A percentile compares a stretch with the other conserved stretches of the same genome.
Evolutionary conservation across 225 moss, liverwort and hornwort species (phyloP).

Genomic region (Antitrichia curtipendula): DNA sequence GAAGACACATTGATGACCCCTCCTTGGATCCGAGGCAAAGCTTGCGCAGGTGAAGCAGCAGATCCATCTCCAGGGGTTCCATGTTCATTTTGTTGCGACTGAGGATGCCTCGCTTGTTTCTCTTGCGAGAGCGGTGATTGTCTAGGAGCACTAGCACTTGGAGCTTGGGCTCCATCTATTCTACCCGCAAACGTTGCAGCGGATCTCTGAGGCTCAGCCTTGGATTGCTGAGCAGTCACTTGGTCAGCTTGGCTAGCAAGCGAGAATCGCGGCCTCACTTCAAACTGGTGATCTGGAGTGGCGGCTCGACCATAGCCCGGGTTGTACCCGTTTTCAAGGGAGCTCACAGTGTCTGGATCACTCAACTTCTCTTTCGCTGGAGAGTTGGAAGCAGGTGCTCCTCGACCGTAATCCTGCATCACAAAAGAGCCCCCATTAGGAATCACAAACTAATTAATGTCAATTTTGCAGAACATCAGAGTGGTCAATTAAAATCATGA

Average conservation of each 20-base stretch:
- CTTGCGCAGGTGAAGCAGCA: constrained; percentile 22
- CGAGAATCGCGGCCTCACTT: constrained; percentile 36
- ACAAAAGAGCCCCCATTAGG: background rate
- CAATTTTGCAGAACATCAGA: background rate
- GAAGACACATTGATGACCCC: constrained; percentile 74
- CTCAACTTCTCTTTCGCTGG: constrained; percentile 13
- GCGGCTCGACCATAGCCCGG: background rate
- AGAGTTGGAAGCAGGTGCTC: background rate
- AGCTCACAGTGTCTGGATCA: constrained; percentile 21
- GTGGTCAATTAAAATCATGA: background rate
- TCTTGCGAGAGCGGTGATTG: background rate
- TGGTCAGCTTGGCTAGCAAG: constrained; percentile 17
- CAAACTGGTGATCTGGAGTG: constrained; percentile 33
- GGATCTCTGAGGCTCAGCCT: background rate
- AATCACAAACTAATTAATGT: background rate
- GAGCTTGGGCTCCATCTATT: background rate
- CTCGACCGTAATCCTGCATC: constrained; percentile 3
- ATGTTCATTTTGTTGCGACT: constrained; percentile 9
- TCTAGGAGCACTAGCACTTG: background rate
- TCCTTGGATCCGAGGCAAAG: constrained; percentile 46
- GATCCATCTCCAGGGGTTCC: constrained; percentile 12
- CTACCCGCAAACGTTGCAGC: background rate
- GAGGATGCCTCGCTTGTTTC: background rate
- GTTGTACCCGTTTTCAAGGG: constrained; percentile 12
- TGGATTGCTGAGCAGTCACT: constrained; percentile 8